phyloP scores from a whole-genome alignment of 2,329 filamentous ascomycete species.

The Ophiostoma ulmi region DNA sequence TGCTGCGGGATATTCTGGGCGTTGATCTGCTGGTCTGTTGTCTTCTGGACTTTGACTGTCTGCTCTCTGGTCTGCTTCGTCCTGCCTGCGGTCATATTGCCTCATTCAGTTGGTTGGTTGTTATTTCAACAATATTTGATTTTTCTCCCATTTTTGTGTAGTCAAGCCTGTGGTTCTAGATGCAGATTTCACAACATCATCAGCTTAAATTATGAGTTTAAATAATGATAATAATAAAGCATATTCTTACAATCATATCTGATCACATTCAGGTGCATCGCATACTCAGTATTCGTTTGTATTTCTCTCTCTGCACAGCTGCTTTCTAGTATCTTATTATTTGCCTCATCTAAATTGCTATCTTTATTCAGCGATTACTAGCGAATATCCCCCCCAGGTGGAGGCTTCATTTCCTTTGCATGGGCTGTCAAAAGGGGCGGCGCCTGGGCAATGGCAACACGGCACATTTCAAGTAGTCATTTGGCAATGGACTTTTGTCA shows the following conservation, averaged over 20 bases:
- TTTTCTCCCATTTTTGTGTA: no score
- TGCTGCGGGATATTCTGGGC: conserved; percentile 1
- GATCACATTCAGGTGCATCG: not conserved
- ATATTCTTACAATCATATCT: not conserved
- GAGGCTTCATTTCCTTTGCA: conserved; percentile 11
- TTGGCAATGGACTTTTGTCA: not conserved
- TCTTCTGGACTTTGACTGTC: not conserved
- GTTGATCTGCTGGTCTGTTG: conserved; percentile 1
- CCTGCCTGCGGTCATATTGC: not conserved
- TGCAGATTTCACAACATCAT: not conserved
- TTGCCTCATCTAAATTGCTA: no score
- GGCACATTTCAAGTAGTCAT: not conserved
- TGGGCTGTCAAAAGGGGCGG: conserved; percentile 7
- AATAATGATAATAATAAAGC: not conserved
- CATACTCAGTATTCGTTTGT: no score
- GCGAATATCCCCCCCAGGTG: not conserved
- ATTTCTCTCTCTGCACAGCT: no score
- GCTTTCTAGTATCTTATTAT: no score
- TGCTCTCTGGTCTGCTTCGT: no score
- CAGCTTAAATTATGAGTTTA: not conserved
- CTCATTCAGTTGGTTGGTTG: not conserved
- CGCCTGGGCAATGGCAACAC: conserved; percentile 4
- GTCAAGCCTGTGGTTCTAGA: no score
- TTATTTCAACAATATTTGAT: not conserved
- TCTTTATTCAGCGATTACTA: no score